Percentiles rank a stretch among this genome's conserved stretches.
Conservation (phyloP, 1,284 basidiomycete species). For the Heterobasidion annosum region DNA sequence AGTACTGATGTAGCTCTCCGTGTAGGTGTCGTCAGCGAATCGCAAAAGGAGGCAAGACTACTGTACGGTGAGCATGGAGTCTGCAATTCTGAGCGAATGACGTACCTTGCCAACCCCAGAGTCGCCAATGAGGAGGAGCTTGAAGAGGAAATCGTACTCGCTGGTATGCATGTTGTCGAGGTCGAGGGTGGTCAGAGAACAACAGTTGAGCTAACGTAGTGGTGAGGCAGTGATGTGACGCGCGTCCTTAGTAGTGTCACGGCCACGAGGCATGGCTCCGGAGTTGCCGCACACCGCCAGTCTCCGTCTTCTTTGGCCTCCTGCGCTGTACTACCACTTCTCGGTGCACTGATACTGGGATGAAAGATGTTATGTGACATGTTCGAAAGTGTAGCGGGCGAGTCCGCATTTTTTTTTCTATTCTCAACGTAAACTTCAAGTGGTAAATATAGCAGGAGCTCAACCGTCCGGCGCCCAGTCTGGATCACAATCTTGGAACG, state of each 20-base stretch:
- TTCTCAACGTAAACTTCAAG: no score
- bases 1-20: constrained; percentile 97
- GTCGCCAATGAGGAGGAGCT: constrained; percentile 87
- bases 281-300: not conserved
- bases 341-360: not conserved
- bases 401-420: no score
- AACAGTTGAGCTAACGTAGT: constrained; percentile 12
- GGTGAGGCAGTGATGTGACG: constrained; percentile 13
- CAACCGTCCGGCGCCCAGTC: no score
- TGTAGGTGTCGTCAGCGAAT: constrained; percentile 99
- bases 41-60: constrained; percentile 97
- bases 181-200: constrained; percentile 12
- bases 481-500: no score
- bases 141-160: constrained; percentile 98
- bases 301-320: not conserved
- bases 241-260: not conserved
- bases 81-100: constrained; percentile 9
- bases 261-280: constrained; percentile 2
- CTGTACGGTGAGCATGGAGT: constrained; percentile 13
- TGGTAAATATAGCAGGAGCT: no score
- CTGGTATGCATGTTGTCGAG: constrained; percentile 67
- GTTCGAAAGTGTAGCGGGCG: no score
- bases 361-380: no score
- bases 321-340: not conserved
- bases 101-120: constrained; percentile 94